Percentiles rank a stretch among this genome's conserved stretches.
Conservation (phyloP, 140 eudicot genomes). For the Erigeron philadelphicus region DNA sequence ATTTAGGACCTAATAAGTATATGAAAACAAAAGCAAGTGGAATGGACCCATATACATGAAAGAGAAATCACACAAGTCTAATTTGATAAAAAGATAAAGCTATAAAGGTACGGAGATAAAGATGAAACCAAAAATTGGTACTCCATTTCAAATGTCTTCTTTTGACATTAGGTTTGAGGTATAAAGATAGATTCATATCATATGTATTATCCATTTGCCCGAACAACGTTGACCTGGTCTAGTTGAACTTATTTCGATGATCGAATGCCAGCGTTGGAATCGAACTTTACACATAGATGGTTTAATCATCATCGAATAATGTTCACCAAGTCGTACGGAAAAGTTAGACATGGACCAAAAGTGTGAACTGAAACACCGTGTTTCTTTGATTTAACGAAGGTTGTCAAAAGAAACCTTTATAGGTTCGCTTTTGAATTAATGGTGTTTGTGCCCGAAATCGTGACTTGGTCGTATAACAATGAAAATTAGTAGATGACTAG, state of each 20-base stretch:
- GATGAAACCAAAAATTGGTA: slow-evolving; percentile 33
- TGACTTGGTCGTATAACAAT: slow-evolving; percentile 17
- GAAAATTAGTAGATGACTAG: neutral
- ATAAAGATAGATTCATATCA: slow-evolving; percentile 19
- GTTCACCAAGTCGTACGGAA: slow-evolving; percentile 1
- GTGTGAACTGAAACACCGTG: slow-evolving; percentile 11
- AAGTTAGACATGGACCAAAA: neutral
- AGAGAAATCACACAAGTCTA: slow-evolving; percentile 23
- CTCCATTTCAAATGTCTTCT: slow-evolving; percentile 1
- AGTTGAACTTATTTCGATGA: neutral
- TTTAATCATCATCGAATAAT: neutral
- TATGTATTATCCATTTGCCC: slow-evolving; percentile 3
- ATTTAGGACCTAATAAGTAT: slow-evolving; percentile 21
- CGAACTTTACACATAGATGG: neutral
- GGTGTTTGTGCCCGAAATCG: neutral
- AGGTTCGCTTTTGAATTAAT: slow-evolving; percentile 4
- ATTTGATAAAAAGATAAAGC: slow-evolving; percentile 29
- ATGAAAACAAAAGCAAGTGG: slow-evolving; percentile 29
- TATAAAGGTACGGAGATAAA: slow-evolving; percentile 22
- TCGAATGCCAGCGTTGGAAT: neutral
- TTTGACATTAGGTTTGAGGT: slow-evolving; percentile 13
- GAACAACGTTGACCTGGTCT: slow-evolving; percentile 1
- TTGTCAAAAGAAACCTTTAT: slow-evolving; percentile 16
- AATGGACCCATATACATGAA: slow-evolving; percentile 28
- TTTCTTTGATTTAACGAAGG: slow-evolving; percentile 4